These are phyloP conservation scores for Cladophialophora bantiana DNA, from an alignment of 2,329 filamentous ascomycete genomes.

Conservation along the genomic window DNA sequence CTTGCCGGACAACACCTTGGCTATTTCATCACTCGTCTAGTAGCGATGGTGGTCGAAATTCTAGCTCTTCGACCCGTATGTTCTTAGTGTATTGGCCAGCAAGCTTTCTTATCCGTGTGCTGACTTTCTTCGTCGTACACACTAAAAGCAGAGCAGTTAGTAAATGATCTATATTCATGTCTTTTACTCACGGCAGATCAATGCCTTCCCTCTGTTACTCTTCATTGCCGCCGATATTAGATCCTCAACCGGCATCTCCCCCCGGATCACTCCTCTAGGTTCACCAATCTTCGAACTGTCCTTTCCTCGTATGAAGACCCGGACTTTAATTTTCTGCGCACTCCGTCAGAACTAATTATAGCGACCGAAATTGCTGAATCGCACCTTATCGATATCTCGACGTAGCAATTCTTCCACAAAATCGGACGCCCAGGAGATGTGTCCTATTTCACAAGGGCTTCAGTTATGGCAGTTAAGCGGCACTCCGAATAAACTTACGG, in stretches of 20 bases:
- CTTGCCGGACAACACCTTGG: background rate
- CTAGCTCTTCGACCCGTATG: background rate
- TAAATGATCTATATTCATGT: background rate
- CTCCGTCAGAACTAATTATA: background rate
- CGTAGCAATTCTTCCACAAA: background rate
- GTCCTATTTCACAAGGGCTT: background rate
- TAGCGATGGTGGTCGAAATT: background rate
- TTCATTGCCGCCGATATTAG: background rate
- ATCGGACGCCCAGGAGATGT: background rate
- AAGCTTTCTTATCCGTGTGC: background rate
- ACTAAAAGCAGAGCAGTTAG: background rate
- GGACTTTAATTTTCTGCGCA: background rate
- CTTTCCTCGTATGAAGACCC: background rate
- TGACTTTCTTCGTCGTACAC: background rate
- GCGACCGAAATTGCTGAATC: background rate
- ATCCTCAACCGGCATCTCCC: background rate
- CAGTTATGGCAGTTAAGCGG: background rate
- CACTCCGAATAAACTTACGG: background rate
- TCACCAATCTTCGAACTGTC: background rate
- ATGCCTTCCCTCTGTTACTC: background rate
- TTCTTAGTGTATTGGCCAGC: background rate
- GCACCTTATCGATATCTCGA: background rate
- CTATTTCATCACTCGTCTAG: background rate
- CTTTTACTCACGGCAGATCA: background rate
- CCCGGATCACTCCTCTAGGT: background rate